Base-by-base conservation (phyloP, 1,284 basidiomycete genomes). In the Spongispora temasekensis region DNA sequence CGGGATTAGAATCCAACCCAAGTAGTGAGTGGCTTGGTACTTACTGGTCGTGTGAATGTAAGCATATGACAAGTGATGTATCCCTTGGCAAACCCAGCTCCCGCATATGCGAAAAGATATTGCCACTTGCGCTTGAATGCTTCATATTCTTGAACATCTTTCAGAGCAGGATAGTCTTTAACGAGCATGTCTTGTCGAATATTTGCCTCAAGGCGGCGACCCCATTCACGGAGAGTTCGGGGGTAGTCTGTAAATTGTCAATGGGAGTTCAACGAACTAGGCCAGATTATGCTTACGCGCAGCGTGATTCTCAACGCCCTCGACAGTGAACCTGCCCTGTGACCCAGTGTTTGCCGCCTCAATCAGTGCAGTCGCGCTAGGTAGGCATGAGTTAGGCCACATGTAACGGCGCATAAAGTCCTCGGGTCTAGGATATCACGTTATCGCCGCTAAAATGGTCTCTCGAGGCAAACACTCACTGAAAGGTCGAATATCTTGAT, bases 351-450 rank as follows among this genome's bases (percentile, higher is more conserved):
- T 81, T 9, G 87, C 87, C 44, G 84, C 86, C 57, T 86, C 84
- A 60, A 91, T 85, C 50, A 92, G 77, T 8, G 84, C 81, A 2
- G 90, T 92, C 19, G 94, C 89, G 57, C 90, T 92, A 2, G 94
- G 94, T 28, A 95, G 78, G 74, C 90, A 93, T 1, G 91, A 93
- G 67, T 95, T 95, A 4, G 94, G 94, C 91, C 94, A 96, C 86
- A 95, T 91, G 78, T 93, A 96, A 67, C 90, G 89, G 55, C 90
- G 85, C 84, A 94, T 94, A 76, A 94, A 94, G 75, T 94, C 92
- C 69, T 93, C 89, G n/a, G 88, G 83, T 75, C 86, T 91, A 66
- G 37, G 28, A 44, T n/a, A 23, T 52, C 28, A 27, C 7, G 37
- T 64, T 46, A 59, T 65, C 53, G 56, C 40, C 34, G 50, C 48